Base-by-base conservation (phyloP, 441 rosid species). In the Pelargonium citronellum region DNA sequence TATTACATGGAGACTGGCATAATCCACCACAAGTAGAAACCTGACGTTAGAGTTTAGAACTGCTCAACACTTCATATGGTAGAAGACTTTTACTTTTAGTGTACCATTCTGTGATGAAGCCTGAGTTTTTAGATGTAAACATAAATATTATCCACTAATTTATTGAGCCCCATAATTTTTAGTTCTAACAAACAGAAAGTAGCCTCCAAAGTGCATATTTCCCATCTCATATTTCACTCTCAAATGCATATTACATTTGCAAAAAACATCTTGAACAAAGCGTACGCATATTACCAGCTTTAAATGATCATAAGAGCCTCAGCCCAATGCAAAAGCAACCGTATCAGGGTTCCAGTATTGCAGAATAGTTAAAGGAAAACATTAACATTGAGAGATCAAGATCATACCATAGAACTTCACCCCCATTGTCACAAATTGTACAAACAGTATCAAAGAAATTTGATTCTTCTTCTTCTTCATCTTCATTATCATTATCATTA, bases 351-450 rank as follows among this genome's bases (percentile, higher is more conserved):
- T 68, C 19, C 2, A 68, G 71, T 58, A 53, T 44, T 12, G 19
- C 22, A 67, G 41, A 60, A 44, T 15, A 39, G 19, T 57, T 9
- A 19, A 57, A 57, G 62, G 19, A 4, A 17, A 7, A 19, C 17
- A 51, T 57, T n/a, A 27, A 24, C 8, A 13, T 19, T 22, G 20
- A 64, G 37, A 66, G 58, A 10, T 46, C 30, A 41, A 69, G 39
- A 41, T 46, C 85, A 68, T 86, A 88, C 92, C 81, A 60, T 51
- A 88, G 78, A 70, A 88, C 44, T 22, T 75, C 11, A 67, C 96
- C 96, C 66, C 91, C 96, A 73, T 88, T 78, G 57, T 90, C 91
- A 53, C 96, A 90, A 65, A 90, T 78, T 15, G 87, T 80, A 69
- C 96, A 90, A 55, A 84, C 86, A 15, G 84, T 74, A 67, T 87